Percentiles rank a stretch among this genome's conserved stretches.
These are phyloP conservation scores for Coffea eugenioides DNA, from an alignment of 257 asterid genomes.

Conservation along the genomic window DNA sequence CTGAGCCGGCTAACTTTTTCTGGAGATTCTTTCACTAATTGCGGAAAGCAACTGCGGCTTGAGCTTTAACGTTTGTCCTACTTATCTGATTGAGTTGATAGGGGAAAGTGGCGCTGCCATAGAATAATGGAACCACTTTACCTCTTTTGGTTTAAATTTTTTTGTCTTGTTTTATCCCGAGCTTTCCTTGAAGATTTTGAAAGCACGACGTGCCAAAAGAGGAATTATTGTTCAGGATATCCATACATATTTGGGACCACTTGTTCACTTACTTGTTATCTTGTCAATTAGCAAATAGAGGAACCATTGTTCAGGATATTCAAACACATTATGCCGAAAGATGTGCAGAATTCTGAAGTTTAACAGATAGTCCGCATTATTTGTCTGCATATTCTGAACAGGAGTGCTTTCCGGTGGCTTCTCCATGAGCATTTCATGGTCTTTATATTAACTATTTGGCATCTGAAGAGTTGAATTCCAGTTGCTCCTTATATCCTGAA, in stretches of 20 bases:
- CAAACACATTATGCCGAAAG: background rate
- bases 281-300: slow-evolving; percentile 16
- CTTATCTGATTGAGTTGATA: slow-evolving; percentile 24
- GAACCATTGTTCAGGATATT: slow-evolving; percentile 7
- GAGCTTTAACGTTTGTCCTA: background rate
- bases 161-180: slow-evolving; percentile 31
- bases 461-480: background rate
- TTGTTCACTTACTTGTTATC: slow-evolving; percentile 28
- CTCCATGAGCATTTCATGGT: background rate
- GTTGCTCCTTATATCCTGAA: background rate
- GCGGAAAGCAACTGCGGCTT: background rate
- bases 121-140: slow-evolving; percentile 20
- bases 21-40: slow-evolving; percentile 11
- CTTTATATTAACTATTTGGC: background rate
- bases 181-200: slow-evolving; percentile 28
- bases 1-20: slow-evolving; percentile 11
- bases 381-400: background rate
- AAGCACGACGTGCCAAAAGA: slow-evolving; percentile 15
- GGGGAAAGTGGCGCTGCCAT: slow-evolving; percentile 25
- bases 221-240: too few relatives aligned
- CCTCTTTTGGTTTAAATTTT: slow-evolving; percentile 12
- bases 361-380: background rate
- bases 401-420: background rate
- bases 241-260: slow-evolving; percentile 35
- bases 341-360: background rate